These are phyloP conservation scores for Avena insularis DNA, from an alignment of 176 grass and related monocot genomes.

Conservation along the genomic window DNA sequence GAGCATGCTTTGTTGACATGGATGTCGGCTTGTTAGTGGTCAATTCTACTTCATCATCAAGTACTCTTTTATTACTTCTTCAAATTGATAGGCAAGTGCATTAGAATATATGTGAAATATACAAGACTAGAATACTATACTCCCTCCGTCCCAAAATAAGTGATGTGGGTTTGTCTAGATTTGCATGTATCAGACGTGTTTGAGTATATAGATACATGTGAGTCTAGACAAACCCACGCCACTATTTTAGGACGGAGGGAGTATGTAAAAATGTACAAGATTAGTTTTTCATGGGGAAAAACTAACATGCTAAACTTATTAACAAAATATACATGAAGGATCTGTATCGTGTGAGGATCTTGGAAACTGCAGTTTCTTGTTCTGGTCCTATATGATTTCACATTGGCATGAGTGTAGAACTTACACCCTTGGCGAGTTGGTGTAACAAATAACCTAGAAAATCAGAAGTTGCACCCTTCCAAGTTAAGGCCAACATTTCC, in stretches of 20 bases:
- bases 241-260: no score
- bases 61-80: background rate
- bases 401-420: background rate
- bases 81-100: background rate
- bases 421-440: background rate
- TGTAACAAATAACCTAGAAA: conserved; percentile 11
- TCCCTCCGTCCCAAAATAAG: no score
- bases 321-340: background rate
- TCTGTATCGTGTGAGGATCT: background rate
- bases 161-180: no score
- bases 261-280: background rate
- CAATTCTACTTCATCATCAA: conserved; percentile 4
- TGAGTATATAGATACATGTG: no score
- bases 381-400: conserved; percentile 23
- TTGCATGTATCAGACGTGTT: no score
- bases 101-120: background rate
- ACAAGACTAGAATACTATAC: background rate
- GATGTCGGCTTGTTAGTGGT: conserved; percentile 9
- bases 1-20: background rate
- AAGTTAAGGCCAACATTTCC: conserved; percentile 14
- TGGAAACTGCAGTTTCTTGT: background rate
- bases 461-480: background rate
- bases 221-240: no score
- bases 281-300: background rate
- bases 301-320: background rate